Percentiles rank a stretch among this genome's conserved stretches.
phyloP scores from a whole-genome alignment of 306 rosid species.

The Dryas octopetala region DNA sequence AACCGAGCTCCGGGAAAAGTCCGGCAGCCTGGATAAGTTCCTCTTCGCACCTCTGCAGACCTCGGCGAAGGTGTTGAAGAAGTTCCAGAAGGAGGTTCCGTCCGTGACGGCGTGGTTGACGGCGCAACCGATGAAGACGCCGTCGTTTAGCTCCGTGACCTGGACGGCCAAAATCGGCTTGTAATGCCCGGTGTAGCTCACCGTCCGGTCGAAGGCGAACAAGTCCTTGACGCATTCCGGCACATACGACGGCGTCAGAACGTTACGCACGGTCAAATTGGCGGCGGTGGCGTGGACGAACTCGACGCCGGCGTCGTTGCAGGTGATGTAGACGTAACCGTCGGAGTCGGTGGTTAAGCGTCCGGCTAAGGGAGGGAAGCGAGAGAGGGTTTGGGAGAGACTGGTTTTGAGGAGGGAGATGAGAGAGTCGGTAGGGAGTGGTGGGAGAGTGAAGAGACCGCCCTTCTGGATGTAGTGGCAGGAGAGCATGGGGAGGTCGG shows the following conservation, averaged over 20 bases:
- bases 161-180: slow-evolving; percentile 67
- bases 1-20: slow-evolving; percentile 51
- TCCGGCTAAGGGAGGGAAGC: slow-evolving; percentile 89
- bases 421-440: slow-evolving; percentile 32
- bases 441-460: slow-evolving; percentile 64
- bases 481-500: slow-evolving; percentile 91
- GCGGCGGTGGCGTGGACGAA: slow-evolving; percentile 54
- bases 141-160: slow-evolving; percentile 74
- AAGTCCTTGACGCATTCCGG: slow-evolving; percentile 47
- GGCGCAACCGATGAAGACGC: slow-evolving; percentile 69
- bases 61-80: slow-evolving; percentile 88
- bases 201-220: slow-evolving; percentile 58
- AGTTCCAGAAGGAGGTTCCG: slow-evolving; percentile 94
- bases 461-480: slow-evolving; percentile 96
- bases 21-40: slow-evolving; percentile 41
- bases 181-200: slow-evolving; percentile 70
- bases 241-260: slow-evolving; percentile 49
- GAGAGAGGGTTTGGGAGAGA: slow-evolving; percentile 65
- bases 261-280: slow-evolving; percentile 26
- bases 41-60: slow-evolving; percentile 31
- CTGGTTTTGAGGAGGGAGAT: slow-evolving; percentile 41
- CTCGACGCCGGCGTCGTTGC: slow-evolving; percentile 79
- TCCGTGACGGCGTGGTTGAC: slow-evolving; percentile 78
- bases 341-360: slow-evolving; percentile 52
- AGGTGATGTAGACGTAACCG: slow-evolving; percentile 57